Evolutionary conservation across 352 stramenopile species (phyloP).

Genomic region (Phytophthora foliorum): DNA sequence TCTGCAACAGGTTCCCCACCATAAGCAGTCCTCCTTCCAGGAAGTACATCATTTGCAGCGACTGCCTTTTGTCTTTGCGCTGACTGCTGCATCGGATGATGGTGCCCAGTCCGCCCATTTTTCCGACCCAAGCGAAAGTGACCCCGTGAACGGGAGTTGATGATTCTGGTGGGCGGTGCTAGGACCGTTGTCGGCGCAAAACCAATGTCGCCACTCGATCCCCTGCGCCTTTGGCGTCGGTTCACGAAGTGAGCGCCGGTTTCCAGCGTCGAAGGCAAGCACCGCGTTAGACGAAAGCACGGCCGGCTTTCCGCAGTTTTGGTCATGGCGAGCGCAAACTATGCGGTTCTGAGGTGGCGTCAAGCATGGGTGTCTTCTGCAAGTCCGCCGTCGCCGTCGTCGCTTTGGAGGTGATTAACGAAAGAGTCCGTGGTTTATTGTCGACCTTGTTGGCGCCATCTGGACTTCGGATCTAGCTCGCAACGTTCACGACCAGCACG

Average conservation of each 20-base stretch:
- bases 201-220: constrained; percentile 29
- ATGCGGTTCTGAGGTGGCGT: constrained; percentile 23
- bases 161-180: constrained; percentile 4
- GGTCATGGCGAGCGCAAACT: constrained; percentile 8
- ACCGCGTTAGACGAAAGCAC: constrained; percentile 13
- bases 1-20: constrained; percentile 73
- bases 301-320: constrained; percentile 2
- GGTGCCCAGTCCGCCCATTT: constrained; percentile 30
- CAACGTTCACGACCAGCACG: constrained; percentile 26
- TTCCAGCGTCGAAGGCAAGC: constrained; percentile 3
- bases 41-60: constrained; percentile 78
- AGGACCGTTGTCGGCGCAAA: constrained; percentile 20
- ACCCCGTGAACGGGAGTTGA: constrained; percentile 7
- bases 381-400: too few species aligned
- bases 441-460: constrained; percentile 27
- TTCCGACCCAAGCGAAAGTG: neutral
- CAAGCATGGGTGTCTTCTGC: neutral
- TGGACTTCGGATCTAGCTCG: constrained; percentile 18
- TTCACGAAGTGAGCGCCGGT: constrained; percentile 41
- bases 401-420: neutral
- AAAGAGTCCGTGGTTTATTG: constrained; percentile 13
- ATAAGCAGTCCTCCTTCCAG: constrained; percentile 78
- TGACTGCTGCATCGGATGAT: constrained; percentile 25
- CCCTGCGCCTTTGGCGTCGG: constrained; percentile 23
- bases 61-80: constrained; percentile 26